phyloP scores from a whole-genome alignment of 1,284 basidiomycete species.

The Spongiforma sp. region DNA sequence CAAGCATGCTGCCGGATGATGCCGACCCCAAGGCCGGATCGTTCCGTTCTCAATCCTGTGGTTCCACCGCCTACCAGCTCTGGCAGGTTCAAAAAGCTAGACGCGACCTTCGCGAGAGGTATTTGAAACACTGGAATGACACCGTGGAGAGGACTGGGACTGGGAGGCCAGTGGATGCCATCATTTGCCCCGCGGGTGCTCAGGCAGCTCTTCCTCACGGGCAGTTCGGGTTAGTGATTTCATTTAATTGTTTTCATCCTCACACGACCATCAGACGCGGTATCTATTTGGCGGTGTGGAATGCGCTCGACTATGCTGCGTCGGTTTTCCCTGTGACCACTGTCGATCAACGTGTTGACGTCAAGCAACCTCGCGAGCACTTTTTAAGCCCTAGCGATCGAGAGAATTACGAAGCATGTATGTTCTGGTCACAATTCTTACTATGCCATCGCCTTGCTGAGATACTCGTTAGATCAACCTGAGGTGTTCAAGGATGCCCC shows the following conservation, averaged over 20 bases:
- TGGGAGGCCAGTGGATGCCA: constrained; percentile 66
- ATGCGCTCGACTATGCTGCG: constrained; percentile 70
- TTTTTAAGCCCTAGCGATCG: constrained; percentile 56
- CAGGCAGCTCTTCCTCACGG: constrained; percentile 61
- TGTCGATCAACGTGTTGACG: constrained; percentile 57
- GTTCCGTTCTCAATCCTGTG: constrained; percentile 24
- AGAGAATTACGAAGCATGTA: constrained; percentile 59
- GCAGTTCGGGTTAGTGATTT: constrained; percentile 45
- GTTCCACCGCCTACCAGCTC: constrained; percentile 51
- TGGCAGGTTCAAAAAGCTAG: constrained; percentile 62
- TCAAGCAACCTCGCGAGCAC: constrained; percentile 43
- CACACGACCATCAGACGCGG: constrained; percentile 40
- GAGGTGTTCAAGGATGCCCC: constrained; percentile 63
- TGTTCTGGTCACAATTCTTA: constrained; percentile 27
- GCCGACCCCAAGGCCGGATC: constrained; percentile 24
- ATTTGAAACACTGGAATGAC: constrained; percentile 63
- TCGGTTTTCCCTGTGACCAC: constrained; percentile 71
- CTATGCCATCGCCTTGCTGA: constrained; percentile 8
- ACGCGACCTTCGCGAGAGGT: constrained; percentile 49
- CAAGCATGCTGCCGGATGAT: constrained; percentile 48
- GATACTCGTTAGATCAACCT: constrained; percentile 56
- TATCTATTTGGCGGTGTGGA: constrained; percentile 69
- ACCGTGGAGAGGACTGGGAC: constrained; percentile 55
- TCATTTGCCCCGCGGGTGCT: constrained; percentile 61
- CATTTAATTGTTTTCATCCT: background rate